phyloP scores from a whole-genome alignment of 2,329 filamentous ascomycete species.

The Plenodomus tracheiphilus region DNA sequence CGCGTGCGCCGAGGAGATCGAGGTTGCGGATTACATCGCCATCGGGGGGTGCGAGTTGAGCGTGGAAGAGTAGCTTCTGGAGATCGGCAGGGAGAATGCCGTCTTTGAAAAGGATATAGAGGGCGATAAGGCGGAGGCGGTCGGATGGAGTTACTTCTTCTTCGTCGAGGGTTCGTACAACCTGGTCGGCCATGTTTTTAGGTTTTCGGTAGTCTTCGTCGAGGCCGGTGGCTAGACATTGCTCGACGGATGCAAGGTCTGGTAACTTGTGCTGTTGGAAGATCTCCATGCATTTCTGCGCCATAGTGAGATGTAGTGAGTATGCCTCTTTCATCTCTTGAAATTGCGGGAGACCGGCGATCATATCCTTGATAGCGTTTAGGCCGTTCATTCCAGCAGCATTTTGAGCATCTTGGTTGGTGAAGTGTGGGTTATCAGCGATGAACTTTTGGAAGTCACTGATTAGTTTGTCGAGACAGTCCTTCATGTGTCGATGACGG shows the following conservation, averaged over 20 bases:
- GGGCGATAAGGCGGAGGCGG: constrained; percentile 78
- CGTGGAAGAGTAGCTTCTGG: constrained; percentile 80
- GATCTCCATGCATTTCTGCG: constrained; percentile 92
- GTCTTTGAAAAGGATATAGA: constrained; percentile 84
- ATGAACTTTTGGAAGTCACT: constrained; percentile 91
- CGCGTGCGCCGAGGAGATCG: constrained; percentile 76
- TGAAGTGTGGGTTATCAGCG: constrained; percentile 88
- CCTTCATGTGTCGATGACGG: constrained; percentile 95
- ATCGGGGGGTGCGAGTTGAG: constrained; percentile 74
- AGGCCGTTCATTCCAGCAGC: constrained; percentile 80
- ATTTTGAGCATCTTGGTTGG: constrained; percentile 69
- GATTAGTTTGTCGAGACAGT: constrained; percentile 92
- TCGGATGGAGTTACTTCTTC: constrained; percentile 72
- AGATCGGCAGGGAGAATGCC: constrained; percentile 85
- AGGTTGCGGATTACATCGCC: constrained; percentile 75
- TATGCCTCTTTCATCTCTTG: constrained; percentile 95
- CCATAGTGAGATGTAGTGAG: constrained; percentile 93
- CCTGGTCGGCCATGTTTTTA: constrained; percentile 82
- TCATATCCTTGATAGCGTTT: constrained; percentile 94
- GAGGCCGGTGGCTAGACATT: constrained; percentile 83
- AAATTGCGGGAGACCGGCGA: constrained; percentile 91
- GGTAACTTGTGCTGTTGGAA: constrained; percentile 84
- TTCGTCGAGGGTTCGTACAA: constrained; percentile 87
- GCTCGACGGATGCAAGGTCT: constrained; percentile 81
- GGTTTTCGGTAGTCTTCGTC: constrained; percentile 92